A percentile compares a stretch with the other conserved stretches of the same genome.
These are phyloP conservation scores for Quercus cerris DNA, from an alignment of 306 rosid species.

Conservation along the genomic window DNA sequence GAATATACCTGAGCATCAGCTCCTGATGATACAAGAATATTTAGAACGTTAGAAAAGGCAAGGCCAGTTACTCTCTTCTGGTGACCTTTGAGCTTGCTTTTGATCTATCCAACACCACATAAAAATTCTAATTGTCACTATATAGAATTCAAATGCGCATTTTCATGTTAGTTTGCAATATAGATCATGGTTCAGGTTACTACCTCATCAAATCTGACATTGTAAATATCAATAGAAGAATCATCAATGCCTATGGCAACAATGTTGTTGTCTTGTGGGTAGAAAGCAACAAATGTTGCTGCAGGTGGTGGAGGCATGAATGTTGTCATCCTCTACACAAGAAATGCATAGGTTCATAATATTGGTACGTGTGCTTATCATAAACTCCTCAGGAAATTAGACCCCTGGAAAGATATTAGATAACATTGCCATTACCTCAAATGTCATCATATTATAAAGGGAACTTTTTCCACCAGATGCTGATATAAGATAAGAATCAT, in stretches of 20 bases:
- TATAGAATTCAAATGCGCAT: neutral
- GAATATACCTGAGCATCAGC: constrained; percentile 91
- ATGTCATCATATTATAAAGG: constrained; percentile 97
- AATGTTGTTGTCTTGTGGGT: constrained; percentile 96
- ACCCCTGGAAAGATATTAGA: neutral
- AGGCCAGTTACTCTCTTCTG: constrained; percentile 97
- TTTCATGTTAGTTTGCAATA: neutral
- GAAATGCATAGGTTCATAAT: neutral
- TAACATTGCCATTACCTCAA: constrained; percentile 53
- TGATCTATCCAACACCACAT: constrained; percentile 48
- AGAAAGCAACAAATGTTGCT: constrained; percentile 94
- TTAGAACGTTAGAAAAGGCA: constrained; percentile 79
- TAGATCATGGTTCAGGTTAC: constrained; percentile 7
- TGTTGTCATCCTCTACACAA: constrained; percentile 89
- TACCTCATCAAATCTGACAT: constrained; percentile 94
- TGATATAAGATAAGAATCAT: constrained; percentile 95
- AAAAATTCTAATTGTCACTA: neutral
- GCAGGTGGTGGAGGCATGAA: constrained; percentile 99
- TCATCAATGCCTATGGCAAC: constrained; percentile 99
- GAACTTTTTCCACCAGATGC: constrained; percentile 99
- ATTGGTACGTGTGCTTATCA: neutral
- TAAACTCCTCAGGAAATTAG: neutral
- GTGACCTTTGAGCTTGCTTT: constrained; percentile 91
- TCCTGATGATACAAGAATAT: constrained; percentile 96
- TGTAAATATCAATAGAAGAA: constrained; percentile 87